Percentiles rank a stretch among this genome's conserved stretches.
These are phyloP conservation scores for Datisca glomerata DNA, from an alignment of 306 rosid genomes.

Conservation along the genomic window DNA sequence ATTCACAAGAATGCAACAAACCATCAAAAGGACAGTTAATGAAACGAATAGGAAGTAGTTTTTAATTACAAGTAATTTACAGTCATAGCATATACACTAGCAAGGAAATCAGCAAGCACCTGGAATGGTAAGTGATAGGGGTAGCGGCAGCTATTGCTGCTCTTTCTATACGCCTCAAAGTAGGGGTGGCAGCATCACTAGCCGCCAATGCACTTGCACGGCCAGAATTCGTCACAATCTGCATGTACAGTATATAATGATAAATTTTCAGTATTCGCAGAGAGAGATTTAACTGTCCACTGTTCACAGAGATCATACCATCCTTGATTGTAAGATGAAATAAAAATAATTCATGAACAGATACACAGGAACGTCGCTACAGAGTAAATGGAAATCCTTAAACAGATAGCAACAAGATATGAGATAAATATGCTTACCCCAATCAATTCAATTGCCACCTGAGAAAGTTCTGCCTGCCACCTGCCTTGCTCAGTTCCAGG, in stretches of 20 bases:
- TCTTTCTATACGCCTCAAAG: slow-evolving; percentile 98
- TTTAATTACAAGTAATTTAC: background rate
- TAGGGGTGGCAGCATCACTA: slow-evolving; percentile 96
- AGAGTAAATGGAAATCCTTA: too few species aligned
- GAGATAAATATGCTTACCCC: slow-evolving; percentile 41
- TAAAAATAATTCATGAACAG: background rate
- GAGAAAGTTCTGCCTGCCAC: slow-evolving; percentile 98
- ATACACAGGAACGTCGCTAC: too few species aligned
- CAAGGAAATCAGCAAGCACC: slow-evolving; percentile 30
- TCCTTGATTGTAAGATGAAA: too few species aligned
- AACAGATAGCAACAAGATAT: too few species aligned
- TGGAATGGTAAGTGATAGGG: slow-evolving; percentile 91
- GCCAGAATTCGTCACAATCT: slow-evolving; percentile 97
- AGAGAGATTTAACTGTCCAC: too few species aligned
- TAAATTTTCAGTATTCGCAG: too few species aligned
- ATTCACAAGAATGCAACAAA: slow-evolving; percentile 7
- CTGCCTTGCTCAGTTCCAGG: slow-evolving; percentile 83
- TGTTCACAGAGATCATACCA: too few species aligned
- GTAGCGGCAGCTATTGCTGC: slow-evolving; percentile 99
- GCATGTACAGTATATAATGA: too few species aligned
- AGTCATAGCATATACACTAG: slow-evolving; percentile 2
- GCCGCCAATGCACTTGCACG: slow-evolving; percentile 97
- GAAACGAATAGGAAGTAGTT: slow-evolving; percentile 8
- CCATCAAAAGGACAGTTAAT: slow-evolving; percentile 9
- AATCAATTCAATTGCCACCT: slow-evolving; percentile 94